Evolutionary conservation across 2,329 filamentous ascomycete genomes (phyloP).

Genomic region (Ceratocystis cubensis): DNA sequence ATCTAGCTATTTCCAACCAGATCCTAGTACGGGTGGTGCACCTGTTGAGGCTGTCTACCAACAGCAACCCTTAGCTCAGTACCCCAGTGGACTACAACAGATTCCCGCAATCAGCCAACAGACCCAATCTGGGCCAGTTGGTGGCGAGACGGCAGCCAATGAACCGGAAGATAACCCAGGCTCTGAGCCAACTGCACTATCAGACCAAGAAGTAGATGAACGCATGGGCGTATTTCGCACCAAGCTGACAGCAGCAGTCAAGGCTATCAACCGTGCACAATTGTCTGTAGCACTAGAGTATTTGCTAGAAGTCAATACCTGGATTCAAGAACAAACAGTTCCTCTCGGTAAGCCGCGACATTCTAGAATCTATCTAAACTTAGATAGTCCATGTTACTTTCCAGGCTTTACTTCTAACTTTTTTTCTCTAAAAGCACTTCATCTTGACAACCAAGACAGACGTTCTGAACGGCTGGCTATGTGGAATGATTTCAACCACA

Average conservation of each 20-base stretch:
- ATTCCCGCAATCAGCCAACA: constrained; percentile 1
- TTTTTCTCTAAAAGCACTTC: constrained; percentile 13
- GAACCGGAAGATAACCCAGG: background rate
- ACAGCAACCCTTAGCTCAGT: constrained; percentile 4
- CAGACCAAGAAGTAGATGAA: constrained; percentile 6
- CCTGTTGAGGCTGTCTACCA: constrained; percentile 6
- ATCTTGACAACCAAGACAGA: constrained; percentile 20
- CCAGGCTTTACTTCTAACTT: background rate
- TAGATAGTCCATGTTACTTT: background rate
- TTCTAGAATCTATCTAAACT: background rate
- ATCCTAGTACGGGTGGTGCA: background rate
- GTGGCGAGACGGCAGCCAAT: background rate
- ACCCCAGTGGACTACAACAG: background rate
- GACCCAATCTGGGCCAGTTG: constrained; percentile 1
- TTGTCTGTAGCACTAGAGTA: background rate
- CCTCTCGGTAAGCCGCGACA: constrained; percentile 4
- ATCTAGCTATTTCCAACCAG: constrained; percentile 9
- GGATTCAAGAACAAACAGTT: constrained; percentile 6
- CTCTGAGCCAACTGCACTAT: background rate
- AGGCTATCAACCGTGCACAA: background rate
- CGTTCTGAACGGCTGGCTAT: constrained; percentile 57
- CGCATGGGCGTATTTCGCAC: constrained; percentile 3
- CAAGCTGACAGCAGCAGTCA: background rate
- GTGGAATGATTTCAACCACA: constrained; percentile 90
- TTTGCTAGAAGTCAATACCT: constrained; percentile 1